Conservation (phyloP, 2,329 filamentous ascomycete genomes). For the Xylaria sp. region DNA sequence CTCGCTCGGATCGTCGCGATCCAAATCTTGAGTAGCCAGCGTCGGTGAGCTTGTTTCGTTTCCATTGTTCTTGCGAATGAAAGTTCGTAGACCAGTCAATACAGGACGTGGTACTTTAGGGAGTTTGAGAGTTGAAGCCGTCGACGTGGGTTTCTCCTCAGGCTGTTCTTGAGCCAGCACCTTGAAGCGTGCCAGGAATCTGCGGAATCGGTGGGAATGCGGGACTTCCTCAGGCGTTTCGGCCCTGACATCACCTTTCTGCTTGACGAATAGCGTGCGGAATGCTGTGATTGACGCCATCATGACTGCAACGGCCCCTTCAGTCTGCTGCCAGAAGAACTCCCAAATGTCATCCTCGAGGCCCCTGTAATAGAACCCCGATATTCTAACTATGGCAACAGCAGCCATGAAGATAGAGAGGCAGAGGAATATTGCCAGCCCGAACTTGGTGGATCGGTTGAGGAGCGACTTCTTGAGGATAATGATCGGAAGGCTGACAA, state of each 20-base stretch:
- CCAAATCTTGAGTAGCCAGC: not conserved
- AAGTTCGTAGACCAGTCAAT: not conserved
- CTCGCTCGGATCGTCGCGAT: not conserved
- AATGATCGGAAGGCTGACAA: constrained; percentile 43
- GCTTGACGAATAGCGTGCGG: constrained; percentile 39
- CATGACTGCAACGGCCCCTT: constrained; percentile 40
- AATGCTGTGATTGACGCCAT: constrained; percentile 44
- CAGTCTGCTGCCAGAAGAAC: constrained; percentile 43
- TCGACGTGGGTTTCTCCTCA: not conserved
- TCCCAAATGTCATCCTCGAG: constrained; percentile 40
- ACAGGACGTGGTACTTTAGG: not conserved
- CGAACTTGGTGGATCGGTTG: constrained; percentile 35
- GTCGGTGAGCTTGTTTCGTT: not conserved
- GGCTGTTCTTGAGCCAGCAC: not conserved
- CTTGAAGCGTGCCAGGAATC: not conserved
- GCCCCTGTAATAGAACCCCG: constrained; percentile 28
- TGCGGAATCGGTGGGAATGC: not conserved
- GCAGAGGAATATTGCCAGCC: constrained; percentile 40
- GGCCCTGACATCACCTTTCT: not conserved
- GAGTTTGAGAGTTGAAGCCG: not conserved
- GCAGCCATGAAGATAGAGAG: constrained; percentile 42
- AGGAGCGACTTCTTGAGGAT: constrained; percentile 37
- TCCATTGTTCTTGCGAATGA: not conserved
- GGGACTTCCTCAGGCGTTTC: not conserved
- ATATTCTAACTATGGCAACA: constrained; percentile 35